A percentile compares a stretch with the other conserved stretches of the same genome.
phyloP scores from a whole-genome alignment of 768 basidiomycete genomes.

The Phaffia tasmanica region DNA sequence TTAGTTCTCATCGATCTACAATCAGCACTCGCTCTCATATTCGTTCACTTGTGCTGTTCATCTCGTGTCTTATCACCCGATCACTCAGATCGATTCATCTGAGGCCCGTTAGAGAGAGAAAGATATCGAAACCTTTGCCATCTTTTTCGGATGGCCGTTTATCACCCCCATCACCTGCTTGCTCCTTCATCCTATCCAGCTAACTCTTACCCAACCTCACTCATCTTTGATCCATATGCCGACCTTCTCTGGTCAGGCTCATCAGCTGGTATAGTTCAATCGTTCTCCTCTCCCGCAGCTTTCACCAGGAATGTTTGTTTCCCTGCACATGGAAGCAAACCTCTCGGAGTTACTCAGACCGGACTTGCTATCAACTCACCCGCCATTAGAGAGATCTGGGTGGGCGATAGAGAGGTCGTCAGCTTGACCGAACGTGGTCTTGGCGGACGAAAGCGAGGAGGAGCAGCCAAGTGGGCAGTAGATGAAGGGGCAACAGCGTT shows the following conservation, averaged over 20 bases:
- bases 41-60: too few relatives aligned
- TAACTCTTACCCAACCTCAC: slow-evolving; percentile 34
- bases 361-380: slow-evolving; percentile 30
- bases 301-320: slow-evolving; percentile 35
- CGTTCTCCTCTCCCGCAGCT: slow-evolving; percentile 46
- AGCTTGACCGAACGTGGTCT: slow-evolving; percentile 40
- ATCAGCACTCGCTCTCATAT: too few relatives aligned
- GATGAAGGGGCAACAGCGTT: slow-evolving; percentile 24
- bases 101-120: too few relatives aligned
- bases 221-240: slow-evolving; percentile 81
- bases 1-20: too few relatives aligned
- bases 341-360: slow-evolving; percentile 22
- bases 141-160: too few relatives aligned
- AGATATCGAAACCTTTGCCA: too few relatives aligned
- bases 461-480: slow-evolving; percentile 38
- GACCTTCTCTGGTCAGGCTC: slow-evolving; percentile 81
- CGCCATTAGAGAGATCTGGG: slow-evolving; percentile 59
- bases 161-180: too few relatives aligned
- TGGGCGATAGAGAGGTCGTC: slow-evolving; percentile 65
- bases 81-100: too few relatives aligned
- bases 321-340: slow-evolving; percentile 32
- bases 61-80: too few relatives aligned
- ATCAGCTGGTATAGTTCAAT: slow-evolving; percentile 56
- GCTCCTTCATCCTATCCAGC: too few relatives aligned
- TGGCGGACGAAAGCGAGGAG: slow-evolving; percentile 39